Percentiles rank a stretch among this genome's conserved stretches.
Conservation (phyloP, 768 basidiomycete genomes). For the Jaapia argillacea region DNA sequence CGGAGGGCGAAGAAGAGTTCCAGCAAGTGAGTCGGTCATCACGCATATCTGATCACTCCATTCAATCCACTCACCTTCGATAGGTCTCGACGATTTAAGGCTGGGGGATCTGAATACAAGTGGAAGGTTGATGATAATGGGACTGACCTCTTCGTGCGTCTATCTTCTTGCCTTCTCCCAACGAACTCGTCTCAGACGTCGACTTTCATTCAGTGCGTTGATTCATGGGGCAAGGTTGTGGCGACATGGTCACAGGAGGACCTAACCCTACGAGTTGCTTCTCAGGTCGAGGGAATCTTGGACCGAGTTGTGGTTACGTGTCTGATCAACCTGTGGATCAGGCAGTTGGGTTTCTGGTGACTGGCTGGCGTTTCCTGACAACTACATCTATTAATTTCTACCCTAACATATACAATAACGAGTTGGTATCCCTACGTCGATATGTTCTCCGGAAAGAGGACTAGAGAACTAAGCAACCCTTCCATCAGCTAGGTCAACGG, state of each 20-base stretch:
- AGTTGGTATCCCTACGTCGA: too few relatives aligned
- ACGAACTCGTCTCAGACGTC: not conserved
- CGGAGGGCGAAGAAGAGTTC: constrained; percentile 36
- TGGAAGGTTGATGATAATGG: constrained; percentile 41
- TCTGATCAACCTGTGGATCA: constrained; percentile 42
- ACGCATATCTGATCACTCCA: not conserved
- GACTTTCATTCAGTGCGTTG: constrained; percentile 29
- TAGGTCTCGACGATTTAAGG: constrained; percentile 49
- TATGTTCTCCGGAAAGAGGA: too few relatives aligned
- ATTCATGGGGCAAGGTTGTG: constrained; percentile 35
- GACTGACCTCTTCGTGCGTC: constrained; percentile 34
- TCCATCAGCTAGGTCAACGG: too few relatives aligned
- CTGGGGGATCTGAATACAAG: constrained; percentile 38
- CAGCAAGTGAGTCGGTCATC: constrained; percentile 32
- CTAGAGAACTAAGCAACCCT: too few relatives aligned
- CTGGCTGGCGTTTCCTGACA: not conserved
- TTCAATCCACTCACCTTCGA: not conserved
- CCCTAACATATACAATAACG: too few relatives aligned
- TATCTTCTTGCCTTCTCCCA: too few relatives aligned
- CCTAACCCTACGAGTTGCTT: constrained; percentile 28
- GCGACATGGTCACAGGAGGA: constrained; percentile 35
- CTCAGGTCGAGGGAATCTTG: constrained; percentile 28
- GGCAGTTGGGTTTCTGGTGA: constrained; percentile 32
- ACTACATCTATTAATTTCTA: too few relatives aligned
- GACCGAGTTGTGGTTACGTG: constrained; percentile 46